Base-by-base conservation (phyloP, 1,284 basidiomycete species). In the Sporisorium sorghi region DNA sequence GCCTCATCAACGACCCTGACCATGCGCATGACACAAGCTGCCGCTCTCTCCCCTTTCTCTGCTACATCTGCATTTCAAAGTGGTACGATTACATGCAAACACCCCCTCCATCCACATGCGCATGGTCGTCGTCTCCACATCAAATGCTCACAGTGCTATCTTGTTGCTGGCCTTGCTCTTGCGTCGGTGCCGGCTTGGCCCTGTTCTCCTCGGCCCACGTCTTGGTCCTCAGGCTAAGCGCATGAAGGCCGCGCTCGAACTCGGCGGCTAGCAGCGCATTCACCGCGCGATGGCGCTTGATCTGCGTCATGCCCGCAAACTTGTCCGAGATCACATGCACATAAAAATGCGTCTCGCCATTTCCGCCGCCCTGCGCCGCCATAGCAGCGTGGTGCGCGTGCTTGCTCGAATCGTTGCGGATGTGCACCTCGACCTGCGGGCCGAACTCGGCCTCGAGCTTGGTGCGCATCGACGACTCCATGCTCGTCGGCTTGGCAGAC, bases 351-450 rank as follows among this genome's bases (percentile, higher is more conserved):
- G 82, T 83, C 53, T 83, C 81, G 37, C 82, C 82, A 43, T 74
- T 79, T 7, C 82, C 82, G 10, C 82, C 82, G 28, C 79, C 77
- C 39, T 82, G 80, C 2, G 82, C 82, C 4, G 66, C 81, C 82
- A 84, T 84, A n/a, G 82, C 82, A 7, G 82, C 82, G 59, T 84
- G 82, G 58, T 84, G 82, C 0, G 82, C 79, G 51, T 84, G 82
- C 60, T 80, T 82, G 55, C 63, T 58, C 3, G 76, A 78, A 53
- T 81, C 80, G 68, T 81, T 81, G 40, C 80, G 59, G 55, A 81
- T 79, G 35, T 59, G 58, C 33, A 81, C 48, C 51, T 71, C 55
- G 39, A 62, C 51, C 53, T 57, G 14, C 5, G 79, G 78, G 6
- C 60, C 65, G 50, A 81, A 74, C 24, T 68, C 63, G 28, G 48